Conservation (phyloP, 176 grass and related monocot species). For the Saccharum spontaneum region DNA sequence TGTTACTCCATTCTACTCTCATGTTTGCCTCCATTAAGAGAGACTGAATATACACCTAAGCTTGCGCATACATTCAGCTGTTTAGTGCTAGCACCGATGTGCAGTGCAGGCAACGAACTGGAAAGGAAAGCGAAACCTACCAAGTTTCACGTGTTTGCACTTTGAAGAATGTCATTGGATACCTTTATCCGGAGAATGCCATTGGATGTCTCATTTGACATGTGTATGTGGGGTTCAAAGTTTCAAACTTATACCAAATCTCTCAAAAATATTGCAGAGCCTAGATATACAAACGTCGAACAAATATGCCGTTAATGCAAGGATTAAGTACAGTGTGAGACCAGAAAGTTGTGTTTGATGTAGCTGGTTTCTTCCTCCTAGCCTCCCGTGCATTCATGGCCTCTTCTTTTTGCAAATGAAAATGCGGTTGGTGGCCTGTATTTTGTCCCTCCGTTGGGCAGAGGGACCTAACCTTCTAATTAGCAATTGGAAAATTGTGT, state of each 20-base stretch:
- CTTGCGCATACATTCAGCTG: not conserved
- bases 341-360: not conserved
- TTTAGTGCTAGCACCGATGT: not conserved
- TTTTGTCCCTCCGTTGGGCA: constrained; percentile 14
- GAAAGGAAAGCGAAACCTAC: not conserved
- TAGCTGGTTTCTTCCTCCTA: not conserved
- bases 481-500: not conserved
- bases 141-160: not conserved
- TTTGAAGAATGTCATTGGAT: not conserved
- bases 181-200: not conserved
- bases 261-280: not conserved
- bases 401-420: no score
- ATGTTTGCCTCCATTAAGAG: not conserved
- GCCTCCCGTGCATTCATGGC: not conserved
- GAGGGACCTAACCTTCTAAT: not conserved
- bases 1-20: constrained; percentile 1
- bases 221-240: not conserved
- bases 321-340: not conserved
- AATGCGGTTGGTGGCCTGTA: not conserved
- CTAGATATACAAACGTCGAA: not conserved
- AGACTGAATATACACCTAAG: not conserved
- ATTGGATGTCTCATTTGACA: not conserved
- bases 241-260: not conserved
- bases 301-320: not conserved
- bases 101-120: not conserved